A percentile compares a stretch with the other conserved stretches of the same genome.
phyloP scores from a whole-genome alignment of 257 asterid genomes.

The Solanum rostratum region DNA sequence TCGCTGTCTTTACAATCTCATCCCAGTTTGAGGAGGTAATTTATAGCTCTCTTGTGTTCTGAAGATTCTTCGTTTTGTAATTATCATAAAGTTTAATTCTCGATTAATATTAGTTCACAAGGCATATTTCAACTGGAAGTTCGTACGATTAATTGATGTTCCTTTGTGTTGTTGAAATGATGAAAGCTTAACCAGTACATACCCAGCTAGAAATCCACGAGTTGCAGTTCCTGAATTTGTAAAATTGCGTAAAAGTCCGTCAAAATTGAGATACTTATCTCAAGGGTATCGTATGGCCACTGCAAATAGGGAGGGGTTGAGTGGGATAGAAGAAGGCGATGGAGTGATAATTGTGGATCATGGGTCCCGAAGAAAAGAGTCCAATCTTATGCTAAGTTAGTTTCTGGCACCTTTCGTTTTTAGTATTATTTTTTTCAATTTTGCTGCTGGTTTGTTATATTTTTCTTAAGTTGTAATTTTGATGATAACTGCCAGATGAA shows the following conservation, averaged over 20 bases:
- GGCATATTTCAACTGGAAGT: not conserved
- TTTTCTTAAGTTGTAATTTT: not conserved
- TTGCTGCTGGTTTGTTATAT: not conserved
- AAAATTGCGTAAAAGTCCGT: slow-evolving; percentile 32
- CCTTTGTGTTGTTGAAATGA: not conserved
- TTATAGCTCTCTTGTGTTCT: not conserved
- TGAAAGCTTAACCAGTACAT: slow-evolving; percentile 22
- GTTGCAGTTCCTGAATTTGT: slow-evolving; percentile 22
- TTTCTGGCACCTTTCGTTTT: not conserved
- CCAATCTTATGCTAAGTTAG: slow-evolving; percentile 91
- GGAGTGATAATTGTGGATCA: slow-evolving; percentile 92
- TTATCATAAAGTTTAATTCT: not conserved
- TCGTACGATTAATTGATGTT: not conserved
- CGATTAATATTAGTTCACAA: not conserved
- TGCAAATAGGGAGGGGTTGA: slow-evolving; percentile 34
- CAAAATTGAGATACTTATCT: slow-evolving; percentile 22
- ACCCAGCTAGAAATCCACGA: slow-evolving; percentile 24
- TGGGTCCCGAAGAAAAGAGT: slow-evolving; percentile 86
- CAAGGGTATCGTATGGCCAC: slow-evolving; percentile 52
- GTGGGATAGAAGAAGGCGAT: slow-evolving; percentile 48
- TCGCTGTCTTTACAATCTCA: slow-evolving; percentile 9
- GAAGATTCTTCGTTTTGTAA: not conserved
- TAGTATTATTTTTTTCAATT: not conserved
- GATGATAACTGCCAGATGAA: slow-evolving; percentile 40
- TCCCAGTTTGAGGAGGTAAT: not conserved